A percentile compares a stretch with the other conserved stretches of the same genome.
Conservation (phyloP, 352 stramenopile genomes). For the Globisporangium takayamanum region DNA sequence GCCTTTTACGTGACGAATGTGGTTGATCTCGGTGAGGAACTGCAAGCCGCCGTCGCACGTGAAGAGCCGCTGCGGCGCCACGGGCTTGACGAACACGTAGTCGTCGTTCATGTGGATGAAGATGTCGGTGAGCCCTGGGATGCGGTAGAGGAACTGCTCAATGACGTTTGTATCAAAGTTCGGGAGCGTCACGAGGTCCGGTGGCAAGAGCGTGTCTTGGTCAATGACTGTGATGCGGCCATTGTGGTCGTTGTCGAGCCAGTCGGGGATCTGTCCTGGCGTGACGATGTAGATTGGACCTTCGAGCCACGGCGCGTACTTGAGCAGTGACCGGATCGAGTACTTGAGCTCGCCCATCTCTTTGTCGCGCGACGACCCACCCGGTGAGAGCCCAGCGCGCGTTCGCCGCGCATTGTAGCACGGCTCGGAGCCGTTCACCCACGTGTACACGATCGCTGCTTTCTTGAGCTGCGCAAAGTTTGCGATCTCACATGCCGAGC, state of each 20-base stretch:
- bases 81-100: constrained; percentile 83
- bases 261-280: constrained; percentile 73
- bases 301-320: constrained; percentile 73
- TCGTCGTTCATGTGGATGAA: constrained; percentile 90
- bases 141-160: constrained; percentile 84
- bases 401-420: constrained; percentile 69
- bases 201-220: constrained; percentile 70
- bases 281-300: constrained; percentile 83
- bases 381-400: constrained; percentile 39
- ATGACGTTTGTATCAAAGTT: constrained; percentile 84
- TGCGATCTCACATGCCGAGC: constrained; percentile 46
- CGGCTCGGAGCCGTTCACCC: constrained; percentile 75
- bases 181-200: constrained; percentile 43
- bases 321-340: constrained; percentile 73
- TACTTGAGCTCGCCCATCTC: constrained; percentile 87
- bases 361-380: constrained; percentile 68
- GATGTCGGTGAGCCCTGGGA: constrained; percentile 79
- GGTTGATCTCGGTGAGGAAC: constrained; percentile 77
- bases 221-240: constrained; percentile 66
- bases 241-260: constrained; percentile 59
- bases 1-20: constrained; percentile 67
- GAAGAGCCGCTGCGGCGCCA: constrained; percentile 80
- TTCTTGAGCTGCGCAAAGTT: constrained; percentile 60
- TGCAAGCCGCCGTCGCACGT: constrained; percentile 70
- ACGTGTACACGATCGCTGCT: constrained; percentile 80